Percentiles rank a stretch among this genome's conserved stretches.
These are phyloP conservation scores for Polygonum aviculare DNA, from an alignment of 148 eudicot species.

Conservation along the genomic window DNA sequence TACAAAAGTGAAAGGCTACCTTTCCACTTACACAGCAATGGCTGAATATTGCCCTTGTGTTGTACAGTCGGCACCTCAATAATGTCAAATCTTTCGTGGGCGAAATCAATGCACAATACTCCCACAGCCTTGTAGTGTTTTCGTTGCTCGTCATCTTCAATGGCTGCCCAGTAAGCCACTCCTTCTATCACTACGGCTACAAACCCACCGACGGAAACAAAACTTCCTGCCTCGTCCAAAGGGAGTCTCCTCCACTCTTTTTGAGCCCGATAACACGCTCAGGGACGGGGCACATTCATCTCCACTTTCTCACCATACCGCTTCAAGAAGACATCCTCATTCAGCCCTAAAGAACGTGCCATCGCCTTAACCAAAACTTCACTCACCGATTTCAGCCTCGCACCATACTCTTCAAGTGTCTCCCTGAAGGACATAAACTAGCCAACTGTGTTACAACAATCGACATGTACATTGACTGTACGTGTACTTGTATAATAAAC, in stretches of 20 bases:
- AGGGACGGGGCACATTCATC: conserved; percentile 25
- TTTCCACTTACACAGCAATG: too few relatives aligned
- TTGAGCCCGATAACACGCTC: conserved; percentile 26
- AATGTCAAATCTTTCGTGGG: too few relatives aligned
- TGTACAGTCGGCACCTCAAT: too few relatives aligned
- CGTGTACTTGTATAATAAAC: neutral
- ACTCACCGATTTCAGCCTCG: conserved; percentile 15
- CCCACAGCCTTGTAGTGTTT: too few relatives aligned
- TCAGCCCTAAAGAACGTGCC: conserved; percentile 22
- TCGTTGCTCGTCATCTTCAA: too few relatives aligned
- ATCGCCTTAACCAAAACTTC: conserved; percentile 23
- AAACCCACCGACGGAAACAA: too few relatives aligned
- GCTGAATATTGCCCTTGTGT: too few relatives aligned
- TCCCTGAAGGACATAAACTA: conserved; percentile 18
- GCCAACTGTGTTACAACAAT: neutral
- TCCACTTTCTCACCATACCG: conserved; percentile 21
- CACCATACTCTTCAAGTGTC: conserved; percentile 22
- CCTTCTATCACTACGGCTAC: too few relatives aligned
- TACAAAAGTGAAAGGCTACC: too few relatives aligned
- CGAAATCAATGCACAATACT: too few relatives aligned
- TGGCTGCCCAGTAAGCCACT: too few relatives aligned
- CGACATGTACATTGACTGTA: neutral
- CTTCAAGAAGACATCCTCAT: conserved; percentile 16
- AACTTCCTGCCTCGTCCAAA: too few relatives aligned
- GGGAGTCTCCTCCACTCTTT: neutral